A percentile compares a stretch with the other conserved stretches of the same genome.
Conservation (phyloP, 2,329 filamentous ascomycete species). For the Venturiaceae sp. region DNA sequence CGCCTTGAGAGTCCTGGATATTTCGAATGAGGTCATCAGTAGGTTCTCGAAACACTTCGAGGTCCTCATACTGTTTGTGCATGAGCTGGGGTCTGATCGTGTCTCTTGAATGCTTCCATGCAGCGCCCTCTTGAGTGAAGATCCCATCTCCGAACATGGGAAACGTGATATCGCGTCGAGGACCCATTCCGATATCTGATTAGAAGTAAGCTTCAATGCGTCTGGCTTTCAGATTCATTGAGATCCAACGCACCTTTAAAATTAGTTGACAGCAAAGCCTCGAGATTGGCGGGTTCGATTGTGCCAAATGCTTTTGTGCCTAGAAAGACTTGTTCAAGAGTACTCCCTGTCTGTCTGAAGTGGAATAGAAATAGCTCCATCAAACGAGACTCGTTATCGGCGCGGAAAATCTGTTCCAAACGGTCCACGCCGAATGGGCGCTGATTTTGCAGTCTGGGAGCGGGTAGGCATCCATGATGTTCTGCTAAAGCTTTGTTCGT, state of each 20-base stretch:
- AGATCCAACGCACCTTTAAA: conserved; percentile 37
- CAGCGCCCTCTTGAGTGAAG: conserved; percentile 63
- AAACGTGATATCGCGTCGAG: background rate
- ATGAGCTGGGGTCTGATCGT: conserved; percentile 81
- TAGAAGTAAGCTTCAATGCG: conserved; percentile 4
- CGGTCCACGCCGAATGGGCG: conserved; percentile 24
- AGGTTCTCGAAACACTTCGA: conserved; percentile 67
- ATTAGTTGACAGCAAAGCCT: conserved; percentile 32
- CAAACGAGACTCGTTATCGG: conserved; percentile 19
- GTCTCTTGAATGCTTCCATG: conserved; percentile 71
- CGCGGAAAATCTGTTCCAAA: conserved; percentile 24
- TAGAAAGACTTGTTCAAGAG: conserved; percentile 17
- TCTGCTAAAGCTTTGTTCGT: conserved; percentile 7
- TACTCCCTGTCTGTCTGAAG: conserved; percentile 15
- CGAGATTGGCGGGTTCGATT: conserved; percentile 37
- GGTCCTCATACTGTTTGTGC: conserved; percentile 71
- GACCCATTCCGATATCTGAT: conserved; percentile 4
- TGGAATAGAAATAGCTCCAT: conserved; percentile 26
- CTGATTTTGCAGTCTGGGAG: conserved; percentile 18
- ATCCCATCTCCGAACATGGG: conserved; percentile 57
- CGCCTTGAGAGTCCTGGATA: conserved; percentile 36
- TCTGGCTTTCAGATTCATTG: conserved; percentile 22
- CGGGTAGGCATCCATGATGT: conserved; percentile 12
- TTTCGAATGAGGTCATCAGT: conserved; percentile 65
- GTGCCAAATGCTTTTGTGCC: conserved; percentile 17